Conservation (phyloP, 768 basidiomycete species). For the Cystobasidium tubakii region DNA sequence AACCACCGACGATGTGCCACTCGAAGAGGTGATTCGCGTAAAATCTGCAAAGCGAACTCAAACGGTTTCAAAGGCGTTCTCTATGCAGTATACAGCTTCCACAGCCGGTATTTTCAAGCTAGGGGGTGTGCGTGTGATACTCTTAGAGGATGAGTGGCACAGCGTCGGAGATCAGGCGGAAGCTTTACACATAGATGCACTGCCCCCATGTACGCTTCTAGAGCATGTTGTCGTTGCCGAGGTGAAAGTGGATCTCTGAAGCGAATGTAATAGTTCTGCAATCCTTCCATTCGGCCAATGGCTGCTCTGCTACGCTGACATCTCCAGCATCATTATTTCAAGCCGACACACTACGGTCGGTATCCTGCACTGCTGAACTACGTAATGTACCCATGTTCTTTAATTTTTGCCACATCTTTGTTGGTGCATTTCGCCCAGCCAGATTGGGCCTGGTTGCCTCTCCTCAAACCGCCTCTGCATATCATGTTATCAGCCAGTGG, state of each 20-base stretch:
- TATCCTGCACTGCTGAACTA: too few relatives aligned
- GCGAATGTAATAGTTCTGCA: too few relatives aligned
- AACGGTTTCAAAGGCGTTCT: neutral
- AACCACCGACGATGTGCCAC: constrained; percentile 7
- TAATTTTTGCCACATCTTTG: neutral
- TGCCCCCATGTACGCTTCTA: neutral
- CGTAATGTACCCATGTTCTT: too few relatives aligned
- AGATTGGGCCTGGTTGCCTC: neutral
- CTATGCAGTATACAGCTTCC: constrained; percentile 7
- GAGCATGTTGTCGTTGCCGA: constrained; percentile 14
- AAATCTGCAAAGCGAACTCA: neutral
- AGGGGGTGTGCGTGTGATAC: constrained; percentile 14
- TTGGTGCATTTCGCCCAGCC: neutral
- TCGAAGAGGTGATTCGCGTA: constrained; percentile 9
- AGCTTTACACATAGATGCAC: neutral
- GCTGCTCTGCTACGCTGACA: too few relatives aligned
- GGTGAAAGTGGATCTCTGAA: neutral
- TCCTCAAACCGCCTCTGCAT: too few relatives aligned
- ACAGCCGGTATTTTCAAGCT: neutral
- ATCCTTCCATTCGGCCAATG: too few relatives aligned
- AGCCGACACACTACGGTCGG: too few relatives aligned
- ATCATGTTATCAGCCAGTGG: neutral
- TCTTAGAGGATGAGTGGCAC: constrained; percentile 10
- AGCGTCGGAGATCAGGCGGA: neutral
- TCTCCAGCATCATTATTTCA: too few relatives aligned